phyloP scores from a whole-genome alignment of 257 asterid genomes.

The Cinchona pubescens region DNA sequence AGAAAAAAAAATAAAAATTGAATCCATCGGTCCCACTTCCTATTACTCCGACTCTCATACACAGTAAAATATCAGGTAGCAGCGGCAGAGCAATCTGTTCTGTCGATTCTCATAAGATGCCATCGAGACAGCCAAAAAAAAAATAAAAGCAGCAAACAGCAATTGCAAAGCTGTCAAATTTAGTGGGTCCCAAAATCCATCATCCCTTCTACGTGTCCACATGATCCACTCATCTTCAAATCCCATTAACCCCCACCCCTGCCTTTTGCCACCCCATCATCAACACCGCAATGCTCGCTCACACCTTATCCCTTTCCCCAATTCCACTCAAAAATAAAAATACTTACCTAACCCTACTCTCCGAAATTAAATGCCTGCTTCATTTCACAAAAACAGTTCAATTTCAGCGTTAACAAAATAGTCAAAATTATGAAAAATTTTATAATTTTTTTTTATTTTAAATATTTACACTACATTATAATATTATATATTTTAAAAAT shows the following conservation, averaged over 20 bases:
- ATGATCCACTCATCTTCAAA: background rate
- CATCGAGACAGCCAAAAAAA: constrained; percentile 8
- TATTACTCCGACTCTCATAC: background rate
- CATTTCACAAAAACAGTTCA: too few relatives aligned
- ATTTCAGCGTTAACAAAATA: too few relatives aligned
- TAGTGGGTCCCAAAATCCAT: background rate
- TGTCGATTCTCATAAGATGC: background rate
- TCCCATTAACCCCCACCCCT: background rate
- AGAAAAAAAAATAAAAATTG: too few relatives aligned
- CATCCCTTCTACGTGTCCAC: constrained; percentile 10
- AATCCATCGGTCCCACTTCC: too few relatives aligned
- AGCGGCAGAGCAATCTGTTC: background rate
- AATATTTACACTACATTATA: too few relatives aligned
- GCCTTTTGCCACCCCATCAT: background rate
- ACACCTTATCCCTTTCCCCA: background rate
- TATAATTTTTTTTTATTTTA: too few relatives aligned
- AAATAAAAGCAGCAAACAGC: background rate
- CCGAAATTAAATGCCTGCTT: too few relatives aligned
- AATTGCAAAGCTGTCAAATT: constrained; percentile 4
- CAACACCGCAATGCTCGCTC: background rate
- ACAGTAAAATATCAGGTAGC: background rate
- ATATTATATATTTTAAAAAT: too few relatives aligned
- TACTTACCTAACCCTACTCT: background rate
- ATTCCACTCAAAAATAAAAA: too few relatives aligned
- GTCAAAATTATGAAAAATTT: too few relatives aligned